A percentile compares a stretch with the other conserved stretches of the same genome.
Conservation (phyloP, 306 rosid species). For the Echinosophora koreensis region DNA sequence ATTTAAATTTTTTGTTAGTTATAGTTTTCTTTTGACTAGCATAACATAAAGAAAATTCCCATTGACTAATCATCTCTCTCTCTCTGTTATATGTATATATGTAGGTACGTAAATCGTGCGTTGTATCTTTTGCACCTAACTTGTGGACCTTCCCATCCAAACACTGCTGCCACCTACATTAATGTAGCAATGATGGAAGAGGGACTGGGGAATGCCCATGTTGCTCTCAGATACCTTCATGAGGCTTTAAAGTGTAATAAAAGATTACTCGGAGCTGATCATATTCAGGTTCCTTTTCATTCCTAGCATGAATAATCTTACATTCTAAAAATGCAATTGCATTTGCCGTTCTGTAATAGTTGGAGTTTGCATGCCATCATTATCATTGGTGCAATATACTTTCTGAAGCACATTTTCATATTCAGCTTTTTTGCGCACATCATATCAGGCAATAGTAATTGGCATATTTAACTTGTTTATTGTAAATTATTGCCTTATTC, state of each 20-base stretch:
- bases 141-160: conserved; percentile 99
- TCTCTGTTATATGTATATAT: not conserved
- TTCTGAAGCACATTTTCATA: conserved; percentile 7
- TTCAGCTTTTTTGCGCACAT: conserved; percentile 24
- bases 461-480: conserved; percentile 35
- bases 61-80: conserved; percentile 20
- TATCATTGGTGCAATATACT: not conserved
- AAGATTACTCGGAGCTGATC: conserved; percentile 97
- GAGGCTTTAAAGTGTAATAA: conserved; percentile 98
- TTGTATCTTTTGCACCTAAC: conserved; percentile 92
- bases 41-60: conserved; percentile 16
- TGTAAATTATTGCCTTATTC: conserved; percentile 44
- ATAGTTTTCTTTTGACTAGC: conserved; percentile 4
- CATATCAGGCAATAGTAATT: conserved; percentile 16
- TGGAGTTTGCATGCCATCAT: not conserved
- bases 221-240: conserved; percentile 94
- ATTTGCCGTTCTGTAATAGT: conserved; percentile 1
- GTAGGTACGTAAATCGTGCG: conserved; percentile 96
- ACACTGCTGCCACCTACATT: conserved; percentile 97
- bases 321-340: conserved; percentile 20
- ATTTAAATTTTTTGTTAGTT: not conserved
- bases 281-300: conserved; percentile 78
- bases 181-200: conserved; percentile 99
- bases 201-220: conserved; percentile 96
- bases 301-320: conserved; percentile 15